Evolutionary conservation across 768 basidiomycete genomes (phyloP).

Genomic region (Termitomyces eurrhizus): DNA sequence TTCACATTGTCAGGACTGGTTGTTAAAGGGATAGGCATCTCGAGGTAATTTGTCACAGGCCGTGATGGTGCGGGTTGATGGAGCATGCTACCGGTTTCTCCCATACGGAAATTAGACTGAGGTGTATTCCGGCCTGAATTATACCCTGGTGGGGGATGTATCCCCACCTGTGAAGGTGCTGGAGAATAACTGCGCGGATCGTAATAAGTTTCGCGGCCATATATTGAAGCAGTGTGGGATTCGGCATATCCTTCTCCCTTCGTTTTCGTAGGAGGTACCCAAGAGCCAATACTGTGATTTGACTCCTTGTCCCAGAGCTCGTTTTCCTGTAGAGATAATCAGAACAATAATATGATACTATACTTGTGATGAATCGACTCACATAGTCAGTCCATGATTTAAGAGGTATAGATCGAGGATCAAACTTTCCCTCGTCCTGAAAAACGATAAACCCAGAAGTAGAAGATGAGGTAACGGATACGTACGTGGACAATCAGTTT

Average conservation of each 20-base stretch:
- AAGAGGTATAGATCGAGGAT: slow-evolving; percentile 87
- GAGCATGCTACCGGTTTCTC: slow-evolving; percentile 26
- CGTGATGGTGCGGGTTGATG: slow-evolving; percentile 66
- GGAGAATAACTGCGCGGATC: slow-evolving; percentile 75
- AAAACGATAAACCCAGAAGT: slow-evolving; percentile 6
- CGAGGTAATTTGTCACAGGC: slow-evolving; percentile 74
- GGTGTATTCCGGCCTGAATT: slow-evolving; percentile 79
- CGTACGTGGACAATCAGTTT: slow-evolving; percentile 88
- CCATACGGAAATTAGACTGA: slow-evolving; percentile 39
- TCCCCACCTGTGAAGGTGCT: slow-evolving; percentile 62
- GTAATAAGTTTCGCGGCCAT: slow-evolving; percentile 86
- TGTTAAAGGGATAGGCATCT: slow-evolving; percentile 56
- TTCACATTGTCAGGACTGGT: slow-evolving; percentile 52
- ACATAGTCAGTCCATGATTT: slow-evolving; percentile 98
- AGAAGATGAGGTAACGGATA: slow-evolving; percentile 20
- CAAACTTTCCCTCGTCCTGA: slow-evolving; percentile 97
- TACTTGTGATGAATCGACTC: slow-evolving; percentile 19
- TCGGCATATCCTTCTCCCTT: slow-evolving; percentile 75
- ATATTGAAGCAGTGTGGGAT: slow-evolving; percentile 74
- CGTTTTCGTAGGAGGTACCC: slow-evolving; percentile 75
- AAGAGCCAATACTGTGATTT: slow-evolving; percentile 91
- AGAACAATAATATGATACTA: background rate
- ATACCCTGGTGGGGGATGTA: slow-evolving; percentile 63
- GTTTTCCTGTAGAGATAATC: slow-evolving; percentile 57
- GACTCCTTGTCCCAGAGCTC: slow-evolving; percentile 98